phyloP scores from a whole-genome alignment of 176 grass and related monocot species.

The Guadua angustifolia region DNA sequence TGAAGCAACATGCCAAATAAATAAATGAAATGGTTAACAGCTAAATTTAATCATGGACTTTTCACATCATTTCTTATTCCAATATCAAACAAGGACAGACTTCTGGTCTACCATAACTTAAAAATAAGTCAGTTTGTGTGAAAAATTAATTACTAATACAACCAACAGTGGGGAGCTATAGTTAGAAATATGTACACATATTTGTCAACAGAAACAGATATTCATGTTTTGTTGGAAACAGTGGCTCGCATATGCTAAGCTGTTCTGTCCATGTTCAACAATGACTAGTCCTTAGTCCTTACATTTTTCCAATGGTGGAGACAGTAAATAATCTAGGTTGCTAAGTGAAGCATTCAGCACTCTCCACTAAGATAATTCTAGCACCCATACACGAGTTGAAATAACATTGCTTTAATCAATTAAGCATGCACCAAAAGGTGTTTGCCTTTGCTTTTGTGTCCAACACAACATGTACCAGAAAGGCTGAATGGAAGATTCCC shows the following conservation, averaged over 20 bases:
- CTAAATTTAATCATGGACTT: not conserved
- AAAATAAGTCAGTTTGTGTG: not conserved
- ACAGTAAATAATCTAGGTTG: not conserved
- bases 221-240: not conserved
- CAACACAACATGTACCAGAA: slow-evolving; percentile 9
- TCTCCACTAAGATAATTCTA: not conserved
- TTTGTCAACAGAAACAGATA: not conserved
- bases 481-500: slow-evolving; percentile 6
- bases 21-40: not conserved
- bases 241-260: not conserved
- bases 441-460: not conserved
- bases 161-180: slow-evolving; percentile 5
- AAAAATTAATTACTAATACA: not conserved
- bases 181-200: not conserved
- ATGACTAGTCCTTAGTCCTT: not conserved
- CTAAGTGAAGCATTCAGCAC: slow-evolving; percentile 18
- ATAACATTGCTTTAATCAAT: not conserved
- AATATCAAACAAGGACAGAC: slow-evolving; percentile 27
- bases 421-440: not conserved
- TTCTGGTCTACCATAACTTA: not conserved
- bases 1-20: not conserved
- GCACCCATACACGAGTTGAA: slow-evolving; percentile 13
- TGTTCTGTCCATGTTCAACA: not conserved
- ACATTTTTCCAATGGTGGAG: not conserved
- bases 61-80: slow-evolving; percentile 23